Percentiles rank a stretch among this genome's conserved stretches.
phyloP scores from a whole-genome alignment of 306 rosid genomes.

The Vigna mungo region DNA sequence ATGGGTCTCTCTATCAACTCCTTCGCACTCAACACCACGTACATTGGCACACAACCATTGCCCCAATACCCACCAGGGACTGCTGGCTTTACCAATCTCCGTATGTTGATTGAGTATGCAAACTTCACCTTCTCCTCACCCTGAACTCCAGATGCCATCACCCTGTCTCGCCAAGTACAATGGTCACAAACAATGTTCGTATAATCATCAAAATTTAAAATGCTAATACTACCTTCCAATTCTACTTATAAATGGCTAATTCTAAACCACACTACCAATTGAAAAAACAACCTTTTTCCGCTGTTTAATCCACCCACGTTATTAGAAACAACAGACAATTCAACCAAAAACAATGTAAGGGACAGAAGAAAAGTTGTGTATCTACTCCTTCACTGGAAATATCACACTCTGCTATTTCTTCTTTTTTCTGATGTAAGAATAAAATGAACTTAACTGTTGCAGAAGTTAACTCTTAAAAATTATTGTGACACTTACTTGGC shows the following conservation, averaged over 20 bases:
- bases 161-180: conserved; percentile 48
- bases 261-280: no score
- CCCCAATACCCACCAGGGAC: conserved; percentile 84
- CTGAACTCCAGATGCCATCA: conserved; percentile 53
- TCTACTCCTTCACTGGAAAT: no score
- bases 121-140: conserved; percentile 67
- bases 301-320: not conserved
- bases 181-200: not conserved
- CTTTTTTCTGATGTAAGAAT: no score
- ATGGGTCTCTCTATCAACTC: conserved; percentile 63
- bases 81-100: conserved; percentile 64
- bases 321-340: not conserved
- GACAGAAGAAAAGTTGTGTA: no score
- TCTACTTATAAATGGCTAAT: not conserved
- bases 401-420: no score
- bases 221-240: not conserved
- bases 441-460: no score
- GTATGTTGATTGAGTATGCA: conserved; percentile 70
- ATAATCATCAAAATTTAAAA: not conserved
- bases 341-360: no score
- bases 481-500: conserved; percentile 60
- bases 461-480: no score
- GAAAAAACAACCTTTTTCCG: not conserved
- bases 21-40: conserved; percentile 58
- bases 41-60: conserved; percentile 86